A percentile compares a stretch with the other conserved stretches of the same genome.
Conservation (phyloP, 2,329 filamentous ascomycete species). For the Arthroderma sp. region DNA sequence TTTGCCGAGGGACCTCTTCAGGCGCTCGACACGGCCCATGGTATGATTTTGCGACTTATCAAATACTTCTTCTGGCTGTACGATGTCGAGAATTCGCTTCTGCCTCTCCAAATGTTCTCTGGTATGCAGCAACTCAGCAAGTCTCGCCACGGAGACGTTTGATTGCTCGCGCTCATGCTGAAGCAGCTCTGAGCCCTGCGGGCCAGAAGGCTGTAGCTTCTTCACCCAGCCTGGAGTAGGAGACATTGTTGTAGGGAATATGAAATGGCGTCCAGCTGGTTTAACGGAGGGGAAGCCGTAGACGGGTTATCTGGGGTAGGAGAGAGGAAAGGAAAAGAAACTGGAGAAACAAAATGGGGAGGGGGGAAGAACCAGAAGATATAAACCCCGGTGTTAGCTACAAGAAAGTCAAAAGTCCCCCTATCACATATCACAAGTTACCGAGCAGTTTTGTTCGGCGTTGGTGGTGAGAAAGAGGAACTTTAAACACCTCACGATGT, state of each 20-base stretch:
- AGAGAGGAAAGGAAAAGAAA: neutral
- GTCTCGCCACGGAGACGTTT: constrained; percentile 51
- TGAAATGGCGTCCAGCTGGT: neutral
- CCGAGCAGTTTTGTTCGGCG: neutral
- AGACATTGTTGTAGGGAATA: constrained; percentile 18
- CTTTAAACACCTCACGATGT: constrained; percentile 2
- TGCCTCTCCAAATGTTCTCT: constrained; percentile 50
- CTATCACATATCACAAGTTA: constrained; percentile 1
- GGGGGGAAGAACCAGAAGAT: neutral
- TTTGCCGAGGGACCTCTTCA: constrained; percentile 55
- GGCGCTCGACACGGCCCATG: constrained; percentile 53
- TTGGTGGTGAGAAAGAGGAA: no score
- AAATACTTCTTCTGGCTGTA: constrained; percentile 56
- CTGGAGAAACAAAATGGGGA: neutral
- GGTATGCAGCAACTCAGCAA: constrained; percentile 57
- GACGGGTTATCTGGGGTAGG: neutral
- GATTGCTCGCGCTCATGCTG: constrained; percentile 55
- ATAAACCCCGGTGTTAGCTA: no score
- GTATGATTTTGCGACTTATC: constrained; percentile 71
- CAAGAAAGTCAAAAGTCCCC: neutral
- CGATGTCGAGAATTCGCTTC: constrained; percentile 47
- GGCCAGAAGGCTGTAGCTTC: constrained; percentile 50
- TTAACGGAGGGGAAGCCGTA: neutral
- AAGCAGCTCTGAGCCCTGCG: constrained; percentile 57
- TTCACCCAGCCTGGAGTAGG: constrained; percentile 52